Evolutionary conservation across 2,329 filamentous ascomycete genomes (phyloP).

Genomic region (Clonostachys chloroleuca): DNA sequence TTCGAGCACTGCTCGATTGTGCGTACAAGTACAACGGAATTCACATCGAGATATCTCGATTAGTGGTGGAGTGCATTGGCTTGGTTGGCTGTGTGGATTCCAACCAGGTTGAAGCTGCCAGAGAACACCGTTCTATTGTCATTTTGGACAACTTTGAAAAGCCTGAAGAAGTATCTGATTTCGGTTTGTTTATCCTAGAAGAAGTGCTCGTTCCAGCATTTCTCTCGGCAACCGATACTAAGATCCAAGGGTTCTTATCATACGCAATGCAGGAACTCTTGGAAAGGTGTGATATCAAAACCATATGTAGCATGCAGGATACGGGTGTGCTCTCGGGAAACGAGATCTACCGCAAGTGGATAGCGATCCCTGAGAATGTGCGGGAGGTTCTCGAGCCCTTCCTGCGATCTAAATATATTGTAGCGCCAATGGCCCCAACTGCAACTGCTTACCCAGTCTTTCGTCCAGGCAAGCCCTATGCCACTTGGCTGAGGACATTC

Average conservation of each 20-base stretch:
- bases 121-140: constrained; percentile 78
- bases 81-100: constrained; percentile 89
- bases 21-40: constrained; percentile 73
- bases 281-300: constrained; percentile 68
- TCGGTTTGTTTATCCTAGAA: constrained; percentile 80
- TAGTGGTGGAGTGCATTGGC: constrained; percentile 81
- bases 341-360: constrained; percentile 70
- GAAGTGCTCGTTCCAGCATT: constrained; percentile 89
- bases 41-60: constrained; percentile 60
- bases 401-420: constrained; percentile 74
- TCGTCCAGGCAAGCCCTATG: constrained; percentile 61
- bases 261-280: constrained; percentile 93
- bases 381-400: constrained; percentile 86
- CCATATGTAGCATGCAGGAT: constrained; percentile 39
- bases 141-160: constrained; percentile 83
- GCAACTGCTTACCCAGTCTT: constrained; percentile 75
- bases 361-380: constrained; percentile 69
- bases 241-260: constrained; percentile 84
- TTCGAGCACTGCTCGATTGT: constrained; percentile 79
- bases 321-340: constrained; percentile 40
- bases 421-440: constrained; percentile 57
- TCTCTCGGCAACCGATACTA: constrained; percentile 81
- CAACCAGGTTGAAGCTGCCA: constrained; percentile 77
- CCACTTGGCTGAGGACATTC: constrained; percentile 76
- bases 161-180: constrained; percentile 75